A percentile compares a stretch with the other conserved stretches of the same genome.
Evolutionary conservation across 805 yeast genomes (phyloP).

Genomic region (Ogataea polymorpha): DNA sequence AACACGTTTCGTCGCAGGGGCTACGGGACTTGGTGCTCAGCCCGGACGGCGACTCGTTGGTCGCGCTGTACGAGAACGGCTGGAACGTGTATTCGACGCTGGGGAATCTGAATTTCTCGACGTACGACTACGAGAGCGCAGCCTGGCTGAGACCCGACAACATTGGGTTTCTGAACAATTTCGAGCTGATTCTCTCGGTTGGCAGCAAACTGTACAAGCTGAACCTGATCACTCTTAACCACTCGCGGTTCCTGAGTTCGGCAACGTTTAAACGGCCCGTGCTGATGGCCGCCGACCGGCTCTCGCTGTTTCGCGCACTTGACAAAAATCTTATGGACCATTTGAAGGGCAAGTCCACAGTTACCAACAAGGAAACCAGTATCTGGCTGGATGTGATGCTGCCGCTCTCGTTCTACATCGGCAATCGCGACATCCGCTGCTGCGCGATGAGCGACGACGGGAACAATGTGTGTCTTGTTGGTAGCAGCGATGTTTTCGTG

Average conservation of each 20-base stretch:
- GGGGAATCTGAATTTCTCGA: conserved; percentile 44
- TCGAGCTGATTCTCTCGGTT: conserved; percentile 33
- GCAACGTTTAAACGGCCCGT: conserved; percentile 38
- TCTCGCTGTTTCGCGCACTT: conserved; percentile 45
- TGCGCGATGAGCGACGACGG: conserved; percentile 47
- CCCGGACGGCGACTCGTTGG: conserved; percentile 29
- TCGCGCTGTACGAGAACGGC: conserved; percentile 34
- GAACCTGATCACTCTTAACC: conserved; percentile 25
- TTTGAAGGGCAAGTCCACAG: conserved; percentile 25
- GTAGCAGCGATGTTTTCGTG: conserved; percentile 43
- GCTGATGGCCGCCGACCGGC: conserved; percentile 36
- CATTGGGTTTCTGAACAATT: conserved; percentile 28
- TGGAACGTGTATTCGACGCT: conserved; percentile 48
- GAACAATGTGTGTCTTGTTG: conserved; percentile 47
- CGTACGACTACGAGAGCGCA: conserved; percentile 35
- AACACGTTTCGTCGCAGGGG: conserved; percentile 33
- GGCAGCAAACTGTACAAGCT: conserved; percentile 31
- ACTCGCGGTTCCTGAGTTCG: conserved; percentile 22
- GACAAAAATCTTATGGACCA: conserved; percentile 40
- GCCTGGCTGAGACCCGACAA: conserved; percentile 19
- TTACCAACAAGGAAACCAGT: conserved; percentile 36
- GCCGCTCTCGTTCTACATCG: conserved; percentile 43
- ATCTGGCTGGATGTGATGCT: conserved; percentile 46
- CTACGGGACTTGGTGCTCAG: conserved; percentile 29
- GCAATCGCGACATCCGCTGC: conserved; percentile 41